A percentile compares a stretch with the other conserved stretches of the same genome.
phyloP scores from a whole-genome alignment of 2,329 filamentous ascomycete genomes.

The Fusarium burgessii region DNA sequence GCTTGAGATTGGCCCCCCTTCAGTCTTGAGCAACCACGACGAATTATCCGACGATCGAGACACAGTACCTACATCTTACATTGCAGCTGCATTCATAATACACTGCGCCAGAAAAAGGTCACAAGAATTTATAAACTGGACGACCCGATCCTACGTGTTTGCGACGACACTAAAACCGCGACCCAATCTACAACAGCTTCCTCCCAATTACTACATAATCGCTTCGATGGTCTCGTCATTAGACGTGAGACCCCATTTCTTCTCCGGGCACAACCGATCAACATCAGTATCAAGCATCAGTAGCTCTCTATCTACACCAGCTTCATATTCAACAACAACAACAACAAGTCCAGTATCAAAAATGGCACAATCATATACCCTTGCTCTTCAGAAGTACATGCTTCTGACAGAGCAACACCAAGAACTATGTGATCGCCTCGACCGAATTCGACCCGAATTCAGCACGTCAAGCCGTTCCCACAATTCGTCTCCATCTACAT shows the following conservation, averaged over 20 bases:
- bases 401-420: constrained; percentile 67
- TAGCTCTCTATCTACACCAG: constrained; percentile 14
- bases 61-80: constrained; percentile 34
- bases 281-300: constrained; percentile 35
- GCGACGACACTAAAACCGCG: constrained; percentile 25
- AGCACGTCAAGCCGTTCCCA: constrained; percentile 51
- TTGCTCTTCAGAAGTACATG: constrained; percentile 67
- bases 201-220: constrained; percentile 25
- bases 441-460: constrained; percentile 61
- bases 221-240: constrained; percentile 53
- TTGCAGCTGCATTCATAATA: constrained; percentile 20
- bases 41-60: constrained; percentile 27
- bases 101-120: constrained; percentile 13
- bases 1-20: constrained; percentile 39
- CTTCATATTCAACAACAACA: constrained; percentile 12
- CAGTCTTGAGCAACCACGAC: constrained; percentile 31
- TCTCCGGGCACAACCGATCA: constrained; percentile 43
- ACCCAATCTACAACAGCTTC: constrained; percentile 1
- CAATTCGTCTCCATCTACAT: constrained; percentile 67
- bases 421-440: constrained; percentile 63
- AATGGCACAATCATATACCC: constrained; percentile 56
- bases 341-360: constrained; percentile 25
- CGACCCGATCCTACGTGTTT: constrained; percentile 9
- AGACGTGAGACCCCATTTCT: constrained; percentile 44
- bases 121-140: constrained; percentile 13